These are phyloP conservation scores for Ampelocalamus luodianensis DNA, from an alignment of 176 grass and related monocot species.

Conservation along the genomic window DNA sequence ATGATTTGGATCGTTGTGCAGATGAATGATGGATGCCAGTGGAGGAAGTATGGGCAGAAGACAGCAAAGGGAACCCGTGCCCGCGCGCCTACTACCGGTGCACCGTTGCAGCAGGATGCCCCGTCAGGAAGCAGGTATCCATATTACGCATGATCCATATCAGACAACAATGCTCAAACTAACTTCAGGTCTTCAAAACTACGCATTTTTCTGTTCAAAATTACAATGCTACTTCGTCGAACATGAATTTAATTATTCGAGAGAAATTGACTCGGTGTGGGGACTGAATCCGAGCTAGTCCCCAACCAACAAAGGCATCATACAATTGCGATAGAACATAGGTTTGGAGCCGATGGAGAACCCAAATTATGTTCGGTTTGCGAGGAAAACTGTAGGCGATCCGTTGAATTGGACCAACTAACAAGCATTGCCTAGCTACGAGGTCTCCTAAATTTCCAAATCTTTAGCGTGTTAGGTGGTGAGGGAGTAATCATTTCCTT, in stretches of 20 bases:
- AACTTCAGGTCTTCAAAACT: background rate
- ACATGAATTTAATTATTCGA: background rate
- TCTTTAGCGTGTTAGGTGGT: too few relatives aligned
- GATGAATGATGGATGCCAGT: constrained; percentile 92
- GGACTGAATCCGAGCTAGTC: background rate
- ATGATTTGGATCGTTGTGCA: constrained; percentile 27
- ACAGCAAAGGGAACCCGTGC: constrained; percentile 84
- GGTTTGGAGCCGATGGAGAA: background rate
- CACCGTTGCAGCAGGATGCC: constrained; percentile 72
- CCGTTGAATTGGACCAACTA: background rate
- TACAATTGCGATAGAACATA: background rate
- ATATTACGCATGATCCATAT: background rate
- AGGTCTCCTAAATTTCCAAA: background rate
- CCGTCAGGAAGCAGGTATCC: constrained; percentile 96
- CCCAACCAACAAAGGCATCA: constrained; percentile 17
- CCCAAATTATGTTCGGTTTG: background rate
- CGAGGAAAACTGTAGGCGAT: background rate
- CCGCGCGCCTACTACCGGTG: constrained; percentile 86
- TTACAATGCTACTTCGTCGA: background rate
- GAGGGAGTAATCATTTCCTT: too few relatives aligned
- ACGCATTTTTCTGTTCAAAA: background rate
- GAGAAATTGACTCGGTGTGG: background rate
- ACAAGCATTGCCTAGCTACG: too few relatives aligned
- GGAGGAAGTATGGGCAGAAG: constrained; percentile 97
- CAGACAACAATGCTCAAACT: constrained; percentile 12